Percentiles rank a stretch among this genome's conserved stretches.
Evolutionary conservation across 176 grass and related monocot species (phyloP).

Genomic region (Ampelocalamus luodianensis): DNA sequence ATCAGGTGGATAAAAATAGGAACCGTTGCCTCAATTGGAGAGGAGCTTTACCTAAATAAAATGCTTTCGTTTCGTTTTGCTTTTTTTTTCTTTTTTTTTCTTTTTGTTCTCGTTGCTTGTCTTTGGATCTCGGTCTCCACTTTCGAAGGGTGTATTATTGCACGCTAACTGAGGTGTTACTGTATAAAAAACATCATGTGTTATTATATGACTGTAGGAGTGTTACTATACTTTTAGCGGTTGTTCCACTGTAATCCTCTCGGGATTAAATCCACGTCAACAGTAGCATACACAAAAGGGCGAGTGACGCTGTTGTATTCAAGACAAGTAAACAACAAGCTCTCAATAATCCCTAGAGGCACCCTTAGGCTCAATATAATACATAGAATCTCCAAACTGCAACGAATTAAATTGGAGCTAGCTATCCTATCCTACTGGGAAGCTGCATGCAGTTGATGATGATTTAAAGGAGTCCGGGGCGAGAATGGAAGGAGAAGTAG

Average conservation of each 20-base stretch:
- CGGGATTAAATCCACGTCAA: too few species aligned
- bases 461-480: background rate
- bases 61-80: background rate
- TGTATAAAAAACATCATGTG: too few species aligned
- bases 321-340: too few species aligned
- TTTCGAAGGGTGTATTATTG: background rate
- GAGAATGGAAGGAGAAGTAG: constrained; percentile 47
- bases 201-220: too few species aligned
- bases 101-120: background rate
- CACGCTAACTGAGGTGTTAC: too few species aligned
- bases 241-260: too few species aligned
- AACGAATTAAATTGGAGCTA: background rate
- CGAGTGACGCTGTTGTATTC: too few species aligned
- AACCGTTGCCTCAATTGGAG: background rate
- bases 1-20: background rate
- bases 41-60: background rate
- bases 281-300: too few species aligned
- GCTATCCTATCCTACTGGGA: too few species aligned
- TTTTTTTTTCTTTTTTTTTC: too few species aligned
- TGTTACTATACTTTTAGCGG: too few species aligned
- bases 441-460: too few species aligned
- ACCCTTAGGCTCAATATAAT: background rate
- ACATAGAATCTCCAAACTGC: background rate
- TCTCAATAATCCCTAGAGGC: background rate
- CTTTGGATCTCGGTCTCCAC: background rate